Evolutionary conservation across 2,329 filamentous ascomycete species (phyloP), one percentile per base, ranked within the genome.

Genomic region (Talaromyces sp.): DNA sequence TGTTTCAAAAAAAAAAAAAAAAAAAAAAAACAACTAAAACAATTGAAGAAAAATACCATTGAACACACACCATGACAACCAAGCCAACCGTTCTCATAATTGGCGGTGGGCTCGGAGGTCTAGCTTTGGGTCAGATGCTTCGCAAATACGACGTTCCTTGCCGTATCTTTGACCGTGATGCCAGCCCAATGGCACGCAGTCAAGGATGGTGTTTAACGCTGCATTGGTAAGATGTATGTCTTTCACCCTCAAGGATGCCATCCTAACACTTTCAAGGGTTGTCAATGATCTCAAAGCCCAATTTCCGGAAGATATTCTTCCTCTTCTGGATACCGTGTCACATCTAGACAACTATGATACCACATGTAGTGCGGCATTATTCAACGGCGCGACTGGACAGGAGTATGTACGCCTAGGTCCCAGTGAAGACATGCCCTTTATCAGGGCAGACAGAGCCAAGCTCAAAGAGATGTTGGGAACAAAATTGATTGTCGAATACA

Each of bases 121-220:
- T 63, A 31, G 51, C 48, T 7, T 53, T 63, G n/a, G 62, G 56
- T 7, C 62, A 63, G 43, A 57, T 57, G 26, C 53, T 63, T n/a
- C 27, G 56, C 50, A 52, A 53, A 11, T n/a, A 61, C 5, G 29
- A 24, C 5, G 43, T 63, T 3, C 56, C 56, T 2, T 63, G 41
- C 26, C 41, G 35, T 17, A 57, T 63, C 7, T 63, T 56, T 21
- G 62, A 63, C n/a, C 59, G 62, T 1, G 62, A 62, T 55, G 29
- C 48, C 3, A 56, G 43, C 11, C 2, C 54, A 19, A 29, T 31
- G 9, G 59, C 51, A n/a, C 56, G 59, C 21, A 26, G 32, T 7
- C 48, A 56, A 19, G 62, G 62, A 38, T 63, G 59, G 59, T 60
- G 56, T 9, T 19, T 63, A 21, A 59, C 59, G 2, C 29, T 63